Evolutionary conservation across 495 filamentous ascomycete species (phyloP).

Genomic region (Xylaria telfairii): DNA sequence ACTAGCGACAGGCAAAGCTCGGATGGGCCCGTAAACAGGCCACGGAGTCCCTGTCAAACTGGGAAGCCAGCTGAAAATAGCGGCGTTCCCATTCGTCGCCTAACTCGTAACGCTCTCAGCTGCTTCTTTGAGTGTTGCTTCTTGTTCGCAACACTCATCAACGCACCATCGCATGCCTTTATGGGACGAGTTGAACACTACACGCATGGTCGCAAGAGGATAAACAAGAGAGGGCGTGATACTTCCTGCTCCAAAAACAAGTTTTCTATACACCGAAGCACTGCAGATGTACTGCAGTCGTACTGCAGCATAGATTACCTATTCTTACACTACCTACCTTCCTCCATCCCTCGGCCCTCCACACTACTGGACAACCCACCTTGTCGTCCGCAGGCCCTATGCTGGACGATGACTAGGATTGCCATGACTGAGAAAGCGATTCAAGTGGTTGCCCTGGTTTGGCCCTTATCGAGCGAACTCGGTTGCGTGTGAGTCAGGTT

Average conservation of each 20-base stretch:
- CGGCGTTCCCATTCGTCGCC: slow-evolving; percentile 26
- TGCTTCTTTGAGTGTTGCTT: slow-evolving; percentile 12
- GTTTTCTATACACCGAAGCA: background rate
- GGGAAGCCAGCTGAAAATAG: slow-evolving; percentile 26
- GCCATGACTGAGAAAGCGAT: background rate
- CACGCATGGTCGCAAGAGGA: background rate
- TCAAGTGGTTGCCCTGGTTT: background rate
- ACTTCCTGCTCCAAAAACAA: background rate
- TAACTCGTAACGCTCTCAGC: slow-evolving; percentile 22
- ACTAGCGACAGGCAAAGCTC: slow-evolving; percentile 7
- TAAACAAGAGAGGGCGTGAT: background rate
- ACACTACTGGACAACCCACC: background rate
- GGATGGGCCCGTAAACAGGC: slow-evolving; percentile 18
- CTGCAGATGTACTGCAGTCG: background rate
- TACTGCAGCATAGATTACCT: background rate
- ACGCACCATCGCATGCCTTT: background rate
- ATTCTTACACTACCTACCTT: background rate
- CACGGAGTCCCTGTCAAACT: slow-evolving; percentile 11
- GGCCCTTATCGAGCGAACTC: background rate
- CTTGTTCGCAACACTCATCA: slow-evolving; percentile 16
- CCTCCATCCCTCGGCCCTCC: background rate
- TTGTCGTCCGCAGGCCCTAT: background rate
- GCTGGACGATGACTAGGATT: slow-evolving; percentile 4
- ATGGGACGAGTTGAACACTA: slow-evolving; percentile 8
- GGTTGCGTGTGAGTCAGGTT: background rate